phyloP scores from a whole-genome alignment of 2,329 filamentous ascomycete species.

The Simplicillium aogashimaense region DNA sequence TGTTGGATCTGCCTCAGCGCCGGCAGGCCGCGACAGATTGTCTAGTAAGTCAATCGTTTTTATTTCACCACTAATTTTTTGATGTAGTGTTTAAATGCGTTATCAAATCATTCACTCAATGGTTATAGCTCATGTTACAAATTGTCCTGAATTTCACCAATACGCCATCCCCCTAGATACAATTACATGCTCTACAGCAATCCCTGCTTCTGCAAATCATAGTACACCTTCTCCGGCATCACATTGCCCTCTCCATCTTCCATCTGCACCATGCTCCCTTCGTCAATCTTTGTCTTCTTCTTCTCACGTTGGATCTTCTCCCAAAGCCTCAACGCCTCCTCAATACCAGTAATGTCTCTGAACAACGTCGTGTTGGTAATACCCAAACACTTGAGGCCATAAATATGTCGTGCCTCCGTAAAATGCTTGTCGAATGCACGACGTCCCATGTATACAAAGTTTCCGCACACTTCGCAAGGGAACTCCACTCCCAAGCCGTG shows the following conservation, averaged over 20 bases:
- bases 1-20: too few relatives aligned
- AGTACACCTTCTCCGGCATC: conserved; percentile 98
- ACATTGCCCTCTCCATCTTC: conserved; percentile 96
- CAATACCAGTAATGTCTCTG: conserved; percentile 85
- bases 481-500: conserved; percentile 94
- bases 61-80: too few relatives aligned
- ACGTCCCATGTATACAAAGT: conserved; percentile 97
- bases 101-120: not conserved
- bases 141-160: not conserved
- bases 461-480: conserved; percentile 91
- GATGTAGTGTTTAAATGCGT: too few relatives aligned
- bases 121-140: not conserved
- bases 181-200: conserved; percentile 45
- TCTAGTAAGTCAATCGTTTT: too few relatives aligned
- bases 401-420: conserved; percentile 85
- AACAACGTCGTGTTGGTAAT: conserved; percentile 88
- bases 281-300: conserved; percentile 64
- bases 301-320: conserved; percentile 85
- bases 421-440: conserved; percentile 98
- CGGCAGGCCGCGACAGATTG: too few relatives aligned
- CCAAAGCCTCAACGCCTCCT: conserved; percentile 82
- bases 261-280: conserved; percentile 91
- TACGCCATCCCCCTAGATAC: conserved; percentile 1
- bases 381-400: conserved; percentile 86
- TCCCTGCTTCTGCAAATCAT: conserved; percentile 88